Evolutionary conservation across 2,329 filamentous ascomycete species (phyloP), one percentile per base, ranked within the genome.

Genomic region (Beauveria sp.): DNA sequence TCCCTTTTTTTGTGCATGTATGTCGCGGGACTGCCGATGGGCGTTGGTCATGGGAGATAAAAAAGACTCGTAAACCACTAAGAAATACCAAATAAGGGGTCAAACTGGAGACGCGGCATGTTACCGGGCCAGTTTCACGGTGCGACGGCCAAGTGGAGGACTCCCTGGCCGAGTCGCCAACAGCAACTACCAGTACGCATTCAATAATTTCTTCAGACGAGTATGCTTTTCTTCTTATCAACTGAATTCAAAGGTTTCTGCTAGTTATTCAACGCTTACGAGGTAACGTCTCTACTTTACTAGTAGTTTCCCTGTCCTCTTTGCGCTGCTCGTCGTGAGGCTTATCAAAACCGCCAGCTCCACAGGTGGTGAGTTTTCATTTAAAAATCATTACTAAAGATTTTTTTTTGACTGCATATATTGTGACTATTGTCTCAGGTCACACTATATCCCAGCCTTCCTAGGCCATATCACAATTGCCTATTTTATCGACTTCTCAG

Each of bases 51-150:
- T 37, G 34, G 34, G 34, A 14, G 12, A 5, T 37, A 34, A 34
- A 34, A 30, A 34, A 34, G 5, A 12, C 3, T 34, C 10, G 10
- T 34, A 12, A 3, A 24, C 22, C 22, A 24, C 22, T 24, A 24
- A 24, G 22, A 26, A 26, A 34, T 34, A 34, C 10, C 30, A 3
- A 34, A 14, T 34, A 34, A 37, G 34, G 34, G 57, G 57, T 41
- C 26, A 16, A 20, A 37, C 48, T 54, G 50, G 57, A 60, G 57
- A 60, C 50, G 57, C 47, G 57, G 24, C 50, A 51, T 48, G 57
- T 54, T 51, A 20, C 48, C 54, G 50, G 57, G 41, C 57, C 40
- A 37, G 57, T 60, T 60, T 60, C 57, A 60, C 53, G 50, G 37
- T 60, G 57, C 50, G 57, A 60, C 57, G 43, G 30, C 44, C 28